Conservation (phyloP, 129 eudicot genomes). For the Apium graveolens region DNA sequence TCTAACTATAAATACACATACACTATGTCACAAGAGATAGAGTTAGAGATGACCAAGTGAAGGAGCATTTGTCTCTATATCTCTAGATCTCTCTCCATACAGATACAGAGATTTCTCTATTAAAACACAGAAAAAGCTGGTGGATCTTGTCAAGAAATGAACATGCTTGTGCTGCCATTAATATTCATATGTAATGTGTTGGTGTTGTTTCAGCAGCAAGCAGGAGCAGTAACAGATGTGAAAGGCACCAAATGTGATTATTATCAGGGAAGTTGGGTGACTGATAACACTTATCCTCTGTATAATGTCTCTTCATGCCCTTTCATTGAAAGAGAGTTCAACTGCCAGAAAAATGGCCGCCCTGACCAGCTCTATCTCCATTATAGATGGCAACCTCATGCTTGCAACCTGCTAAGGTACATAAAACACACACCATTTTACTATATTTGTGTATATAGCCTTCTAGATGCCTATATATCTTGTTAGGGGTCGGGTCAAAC, state of each 20-base stretch:
- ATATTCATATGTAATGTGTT: background rate
- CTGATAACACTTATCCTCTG: slow-evolving; percentile 45
- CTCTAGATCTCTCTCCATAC: background rate
- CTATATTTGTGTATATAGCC: too few relatives aligned
- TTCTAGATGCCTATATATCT: too few relatives aligned
- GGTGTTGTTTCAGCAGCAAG: background rate
- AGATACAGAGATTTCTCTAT: background rate
- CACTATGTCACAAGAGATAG: background rate
- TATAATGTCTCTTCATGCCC: slow-evolving; percentile 56
- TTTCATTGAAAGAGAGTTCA: slow-evolving; percentile 55
- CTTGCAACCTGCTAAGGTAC: slow-evolving; percentile 54
- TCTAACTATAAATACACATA: background rate
- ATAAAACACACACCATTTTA: too few relatives aligned
- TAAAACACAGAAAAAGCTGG: background rate
- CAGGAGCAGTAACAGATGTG: background rate
- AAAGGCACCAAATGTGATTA: slow-evolving; percentile 24
- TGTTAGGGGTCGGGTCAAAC: too few relatives aligned
- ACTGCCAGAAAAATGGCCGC: slow-evolving; percentile 70
- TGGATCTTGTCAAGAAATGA: background rate
- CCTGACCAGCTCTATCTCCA: slow-evolving; percentile 51
- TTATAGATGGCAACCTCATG: slow-evolving; percentile 70
- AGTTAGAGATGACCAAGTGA: background rate
- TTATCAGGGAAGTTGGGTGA: slow-evolving; percentile 65
- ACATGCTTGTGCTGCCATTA: background rate
- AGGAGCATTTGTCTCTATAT: background rate